Conservation (phyloP, 176 grass and related monocot species). For the Aegilops umbellulata region DNA sequence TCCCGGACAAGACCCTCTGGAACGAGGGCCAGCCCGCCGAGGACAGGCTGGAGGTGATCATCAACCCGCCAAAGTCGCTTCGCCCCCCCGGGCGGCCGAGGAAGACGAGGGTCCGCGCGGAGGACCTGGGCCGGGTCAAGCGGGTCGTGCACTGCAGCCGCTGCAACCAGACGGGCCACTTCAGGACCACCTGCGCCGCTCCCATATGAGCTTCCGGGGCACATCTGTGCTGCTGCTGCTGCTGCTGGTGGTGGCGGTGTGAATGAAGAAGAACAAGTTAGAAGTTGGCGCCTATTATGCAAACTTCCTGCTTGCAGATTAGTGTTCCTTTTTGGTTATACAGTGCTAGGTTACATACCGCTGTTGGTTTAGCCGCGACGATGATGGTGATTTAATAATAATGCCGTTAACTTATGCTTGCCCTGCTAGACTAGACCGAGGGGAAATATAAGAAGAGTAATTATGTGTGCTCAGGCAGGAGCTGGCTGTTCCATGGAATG, state of each 20-base stretch:
- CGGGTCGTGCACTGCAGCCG: slow-evolving; percentile 91
- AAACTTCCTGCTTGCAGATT: slow-evolving; percentile 35
- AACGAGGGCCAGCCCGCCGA: slow-evolving; percentile 51
- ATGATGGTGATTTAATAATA: slow-evolving; percentile 10
- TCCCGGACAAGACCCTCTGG: slow-evolving; percentile 88
- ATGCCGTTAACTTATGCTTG: slow-evolving; percentile 9
- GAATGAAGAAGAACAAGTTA: slow-evolving; percentile 33
- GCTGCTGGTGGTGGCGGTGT: not conserved
- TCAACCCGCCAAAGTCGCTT: slow-evolving; percentile 80
- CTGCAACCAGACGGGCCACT: slow-evolving; percentile 97
- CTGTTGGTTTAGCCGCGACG: slow-evolving; percentile 12
- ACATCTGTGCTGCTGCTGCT: not conserved
- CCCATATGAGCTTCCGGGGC: slow-evolving; percentile 57
- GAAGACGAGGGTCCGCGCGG: slow-evolving; percentile 72
- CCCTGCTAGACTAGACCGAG: slow-evolving; percentile 1
- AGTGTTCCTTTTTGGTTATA: not conserved
- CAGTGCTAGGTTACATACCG: not conserved
- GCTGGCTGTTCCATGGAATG: not conserved
- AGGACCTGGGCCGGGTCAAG: slow-evolving; percentile 75
- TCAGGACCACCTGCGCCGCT: slow-evolving; percentile 82
- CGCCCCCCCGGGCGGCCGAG: slow-evolving; percentile 71
- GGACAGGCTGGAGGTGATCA: slow-evolving; percentile 41
- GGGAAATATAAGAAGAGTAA: not conserved
- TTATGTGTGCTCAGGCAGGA: not conserved
- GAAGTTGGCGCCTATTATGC: slow-evolving; percentile 27